Evolutionary conservation across 305 asterid species (phyloP).

Genomic region (Stenogyne calaminthoides): DNA sequence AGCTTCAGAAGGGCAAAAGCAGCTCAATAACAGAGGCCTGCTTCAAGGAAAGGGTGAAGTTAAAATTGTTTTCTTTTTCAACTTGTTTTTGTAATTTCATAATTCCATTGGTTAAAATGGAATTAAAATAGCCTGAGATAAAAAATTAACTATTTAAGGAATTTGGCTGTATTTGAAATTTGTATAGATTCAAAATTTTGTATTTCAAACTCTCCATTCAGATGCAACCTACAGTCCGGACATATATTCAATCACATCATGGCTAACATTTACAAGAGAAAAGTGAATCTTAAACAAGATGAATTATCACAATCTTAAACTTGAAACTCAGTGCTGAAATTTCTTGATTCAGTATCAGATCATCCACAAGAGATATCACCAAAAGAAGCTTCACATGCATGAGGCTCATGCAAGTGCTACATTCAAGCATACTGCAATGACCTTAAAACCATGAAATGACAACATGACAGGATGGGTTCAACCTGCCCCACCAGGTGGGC

Average conservation of each 20-base stretch:
- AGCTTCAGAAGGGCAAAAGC: constrained; percentile 75
- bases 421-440: neutral
- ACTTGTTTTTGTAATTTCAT: constrained; percentile 17
- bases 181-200: neutral
- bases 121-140: too few relatives aligned
- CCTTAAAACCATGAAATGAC: neutral
- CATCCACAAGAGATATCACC: neutral
- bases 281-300: neutral
- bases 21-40: constrained; percentile 55
- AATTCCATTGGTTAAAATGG: constrained; percentile 17
- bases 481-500: too few relatives aligned
- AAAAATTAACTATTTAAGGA: too few relatives aligned
- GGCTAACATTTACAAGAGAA: neutral
- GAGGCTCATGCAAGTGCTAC: neutral
- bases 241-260: neutral
- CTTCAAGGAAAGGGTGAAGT: constrained; percentile 39
- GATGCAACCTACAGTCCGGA: neutral
- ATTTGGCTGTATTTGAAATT: neutral
- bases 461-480: neutral
- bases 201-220: neutral
- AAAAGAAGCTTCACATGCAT: neutral
- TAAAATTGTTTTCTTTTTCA: neutral
- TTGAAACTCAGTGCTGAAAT: neutral
- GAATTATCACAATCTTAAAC: neutral
- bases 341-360: neutral